These are phyloP conservation scores for Rickenella mellea DNA, from an alignment of 768 basidiomycete species.

Conservation along the genomic window DNA sequence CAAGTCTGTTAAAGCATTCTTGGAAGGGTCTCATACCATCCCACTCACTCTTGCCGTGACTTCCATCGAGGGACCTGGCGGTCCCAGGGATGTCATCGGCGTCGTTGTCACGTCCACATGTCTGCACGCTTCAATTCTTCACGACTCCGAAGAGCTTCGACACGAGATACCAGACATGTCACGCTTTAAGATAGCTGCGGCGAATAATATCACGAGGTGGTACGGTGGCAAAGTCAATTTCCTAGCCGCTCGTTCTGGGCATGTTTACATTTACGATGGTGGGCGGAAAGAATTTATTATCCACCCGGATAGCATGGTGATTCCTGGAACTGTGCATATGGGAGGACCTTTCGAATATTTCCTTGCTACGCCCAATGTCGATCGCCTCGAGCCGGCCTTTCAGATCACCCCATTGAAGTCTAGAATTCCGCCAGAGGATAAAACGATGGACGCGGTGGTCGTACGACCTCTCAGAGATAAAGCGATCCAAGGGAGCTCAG, in stretches of 20 bases:
- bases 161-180: constrained; percentile 64
- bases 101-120: constrained; percentile 80
- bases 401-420: constrained; percentile 60
- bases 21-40: constrained; percentile 25
- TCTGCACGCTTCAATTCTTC: constrained; percentile 78
- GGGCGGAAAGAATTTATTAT: constrained; percentile 34
- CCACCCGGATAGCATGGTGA: constrained; percentile 23
- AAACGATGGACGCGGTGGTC: constrained; percentile 64
- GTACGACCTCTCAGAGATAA: constrained; percentile 66
- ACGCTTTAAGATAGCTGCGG: constrained; percentile 81
- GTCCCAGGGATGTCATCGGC: constrained; percentile 18
- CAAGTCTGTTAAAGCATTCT: constrained; percentile 44
- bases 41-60: constrained; percentile 50
- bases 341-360: constrained; percentile 84
- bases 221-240: constrained; percentile 54
- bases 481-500: constrained; percentile 28
- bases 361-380: constrained; percentile 71
- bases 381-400: constrained; percentile 79
- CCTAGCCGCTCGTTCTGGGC: constrained; percentile 30
- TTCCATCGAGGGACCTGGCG: constrained; percentile 21
- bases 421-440: constrained; percentile 26
- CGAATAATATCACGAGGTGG: constrained; percentile 65
- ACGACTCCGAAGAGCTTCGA: constrained; percentile 72
- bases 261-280: constrained; percentile 57
- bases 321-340: constrained; percentile 33